Evolutionary conservation across 164 flowering plant genomes (phyloP).

Genomic region (Tetrastigma voinierianum): DNA sequence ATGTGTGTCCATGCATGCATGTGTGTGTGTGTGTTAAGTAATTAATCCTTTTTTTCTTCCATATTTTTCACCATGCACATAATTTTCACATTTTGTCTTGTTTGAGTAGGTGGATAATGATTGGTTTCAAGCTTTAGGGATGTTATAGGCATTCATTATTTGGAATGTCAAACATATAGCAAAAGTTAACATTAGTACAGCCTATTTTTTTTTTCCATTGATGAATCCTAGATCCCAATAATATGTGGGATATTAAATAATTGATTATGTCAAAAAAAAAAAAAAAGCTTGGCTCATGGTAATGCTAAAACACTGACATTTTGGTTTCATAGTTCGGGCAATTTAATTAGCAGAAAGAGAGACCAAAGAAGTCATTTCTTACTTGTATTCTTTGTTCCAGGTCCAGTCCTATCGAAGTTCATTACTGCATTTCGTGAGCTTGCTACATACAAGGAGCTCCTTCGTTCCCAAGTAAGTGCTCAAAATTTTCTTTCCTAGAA

Average conservation of each 20-base stretch:
- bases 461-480: conserved; percentile 81
- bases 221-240: neutral
- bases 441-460: conserved; percentile 80
- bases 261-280: neutral
- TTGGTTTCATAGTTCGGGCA: too few species aligned
- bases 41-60: too few species aligned
- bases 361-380: neutral
- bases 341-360: too few species aligned
- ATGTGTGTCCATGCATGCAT: too few species aligned
- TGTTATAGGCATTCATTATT: neutral
- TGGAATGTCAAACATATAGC: neutral
- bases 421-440: conserved; percentile 78
- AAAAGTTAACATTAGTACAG: neutral
- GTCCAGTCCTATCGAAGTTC: conserved; percentile 86
- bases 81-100: neutral
- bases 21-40: too few species aligned
- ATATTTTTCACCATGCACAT: neutral
- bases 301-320: neutral
- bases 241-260: neutral
- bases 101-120: neutral
- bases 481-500: neutral
- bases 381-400: conserved; percentile 35
- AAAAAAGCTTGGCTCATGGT: neutral
- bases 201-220: neutral
- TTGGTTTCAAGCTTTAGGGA: neutral